Percentiles rank a stretch among this genome's conserved stretches.
These are phyloP conservation scores for Tuctoria greenei DNA, from an alignment of 176 grass and related monocot genomes.

Conservation along the genomic window DNA sequence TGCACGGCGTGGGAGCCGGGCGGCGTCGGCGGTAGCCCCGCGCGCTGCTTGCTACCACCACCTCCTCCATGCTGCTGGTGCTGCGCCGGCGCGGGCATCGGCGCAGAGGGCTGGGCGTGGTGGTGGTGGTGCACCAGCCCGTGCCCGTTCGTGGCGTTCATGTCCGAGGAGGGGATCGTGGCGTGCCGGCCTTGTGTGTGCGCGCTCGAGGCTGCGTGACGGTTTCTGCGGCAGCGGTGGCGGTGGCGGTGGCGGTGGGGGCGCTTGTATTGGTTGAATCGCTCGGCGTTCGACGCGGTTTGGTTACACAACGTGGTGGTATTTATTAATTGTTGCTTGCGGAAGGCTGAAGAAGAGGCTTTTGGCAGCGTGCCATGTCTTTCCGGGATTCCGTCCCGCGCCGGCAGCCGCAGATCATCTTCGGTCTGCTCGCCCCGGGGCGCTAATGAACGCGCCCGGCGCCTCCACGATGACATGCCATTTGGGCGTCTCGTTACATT, in stretches of 20 bases:
- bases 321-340: slow-evolving; percentile 52
- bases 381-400: slow-evolving; percentile 36
- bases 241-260: slow-evolving; percentile 10
- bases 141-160: slow-evolving; percentile 57
- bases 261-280: not conserved
- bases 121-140: slow-evolving; percentile 63
- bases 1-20: slow-evolving; percentile 36
- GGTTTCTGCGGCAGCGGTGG: not conserved
- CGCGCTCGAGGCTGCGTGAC: not conserved
- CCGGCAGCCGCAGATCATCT: slow-evolving; percentile 40
- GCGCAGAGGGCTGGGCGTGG: slow-evolving; percentile 15
- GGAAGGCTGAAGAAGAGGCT: slow-evolving; percentile 1
- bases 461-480: not conserved
- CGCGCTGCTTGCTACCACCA: not conserved
- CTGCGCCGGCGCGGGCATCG: not conserved
- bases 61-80: not conserved
- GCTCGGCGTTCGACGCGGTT: slow-evolving; percentile 42
- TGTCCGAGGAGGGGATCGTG: slow-evolving; percentile 11
- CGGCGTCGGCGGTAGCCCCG: slow-evolving; percentile 65
- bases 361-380: slow-evolving; percentile 39
- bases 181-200: not conserved
- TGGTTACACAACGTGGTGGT: slow-evolving; percentile 12
- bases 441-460: not conserved
- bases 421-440: slow-evolving; percentile 30
- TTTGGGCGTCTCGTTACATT: not conserved